These are phyloP conservation scores for Hymenoscyphus infarciens DNA, from an alignment of 2,329 filamentous ascomycete species.

Conservation along the genomic window DNA sequence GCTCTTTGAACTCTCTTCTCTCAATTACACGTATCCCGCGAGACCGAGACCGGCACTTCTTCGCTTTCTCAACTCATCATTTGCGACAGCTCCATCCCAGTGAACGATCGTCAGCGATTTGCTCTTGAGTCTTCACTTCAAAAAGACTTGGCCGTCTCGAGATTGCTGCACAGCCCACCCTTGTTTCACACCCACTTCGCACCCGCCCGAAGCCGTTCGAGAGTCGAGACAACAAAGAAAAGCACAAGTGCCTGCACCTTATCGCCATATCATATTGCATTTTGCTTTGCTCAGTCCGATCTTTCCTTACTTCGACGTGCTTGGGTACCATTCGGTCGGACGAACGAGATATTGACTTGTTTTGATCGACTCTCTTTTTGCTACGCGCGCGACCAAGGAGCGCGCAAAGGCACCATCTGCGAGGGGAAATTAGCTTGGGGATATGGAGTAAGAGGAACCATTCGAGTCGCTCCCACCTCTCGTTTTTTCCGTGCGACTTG, in stretches of 20 bases:
- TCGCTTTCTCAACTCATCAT: not conserved
- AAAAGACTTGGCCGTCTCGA: not conserved
- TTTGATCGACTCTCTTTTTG: not conserved
- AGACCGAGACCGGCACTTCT: not conserved
- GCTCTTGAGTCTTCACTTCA: not conserved
- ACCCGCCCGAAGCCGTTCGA: not conserved
- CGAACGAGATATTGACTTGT: not conserved
- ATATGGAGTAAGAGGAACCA: not conserved
- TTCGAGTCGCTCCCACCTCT: not conserved
- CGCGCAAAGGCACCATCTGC: not conserved
- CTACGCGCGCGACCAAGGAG: not conserved
- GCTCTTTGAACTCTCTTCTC: not conserved
- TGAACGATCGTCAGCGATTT: not conserved
- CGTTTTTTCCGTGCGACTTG: not conserved
- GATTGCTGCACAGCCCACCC: constrained; percentile 8
- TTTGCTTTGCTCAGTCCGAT: not conserved
- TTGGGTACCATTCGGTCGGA: not conserved
- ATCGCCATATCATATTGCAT: not conserved
- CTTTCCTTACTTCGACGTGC: not conserved
- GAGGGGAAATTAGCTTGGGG: not conserved
- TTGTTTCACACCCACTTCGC: not conserved
- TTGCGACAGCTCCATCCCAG: too few species aligned
- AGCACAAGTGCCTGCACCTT: not conserved
- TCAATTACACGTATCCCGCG: not conserved
- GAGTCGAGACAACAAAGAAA: not conserved